These are phyloP conservation scores for Syzygium malaccense DNA, from an alignment of 441 rosid genomes.

Conservation along the genomic window DNA sequence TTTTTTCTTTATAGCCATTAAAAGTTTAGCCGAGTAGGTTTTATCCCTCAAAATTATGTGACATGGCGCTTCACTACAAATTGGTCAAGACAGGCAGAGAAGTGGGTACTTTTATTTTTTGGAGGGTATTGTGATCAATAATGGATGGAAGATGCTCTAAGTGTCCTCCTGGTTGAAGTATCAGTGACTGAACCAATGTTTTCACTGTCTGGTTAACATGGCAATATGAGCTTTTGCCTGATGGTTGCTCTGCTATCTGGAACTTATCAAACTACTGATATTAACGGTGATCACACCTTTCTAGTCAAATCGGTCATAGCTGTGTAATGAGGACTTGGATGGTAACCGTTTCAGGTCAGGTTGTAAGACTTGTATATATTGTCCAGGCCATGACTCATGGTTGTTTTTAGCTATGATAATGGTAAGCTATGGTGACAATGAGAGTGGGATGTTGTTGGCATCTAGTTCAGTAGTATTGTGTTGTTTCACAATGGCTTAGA, in stretches of 20 bases:
- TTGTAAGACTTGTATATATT: not conserved
- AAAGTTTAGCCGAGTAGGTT: not conserved
- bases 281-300: not conserved
- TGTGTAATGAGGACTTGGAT: not conserved
- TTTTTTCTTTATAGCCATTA: not conserved
- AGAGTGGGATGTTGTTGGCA: not conserved
- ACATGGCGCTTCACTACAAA: not conserved
- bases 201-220: not conserved
- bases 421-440: not conserved
- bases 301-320: not conserved
- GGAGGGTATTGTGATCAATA: not conserved
- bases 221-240: not conserved
- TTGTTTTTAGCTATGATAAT: not conserved
- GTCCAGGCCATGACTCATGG: not conserved
- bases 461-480: not conserved
- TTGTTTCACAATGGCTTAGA: not conserved
- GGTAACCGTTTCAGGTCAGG: not conserved
- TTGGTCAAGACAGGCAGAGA: not conserved
- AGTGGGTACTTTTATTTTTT: not conserved
- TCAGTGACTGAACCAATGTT: not conserved
- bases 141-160: not conserved
- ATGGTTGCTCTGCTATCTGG: not conserved
- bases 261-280: not conserved
- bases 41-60: not conserved
- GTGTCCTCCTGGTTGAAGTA: not conserved